Evolutionary conservation across 2,329 filamentous ascomycete genomes (phyloP).

Genomic region (Botrytis squamosa): DNA sequence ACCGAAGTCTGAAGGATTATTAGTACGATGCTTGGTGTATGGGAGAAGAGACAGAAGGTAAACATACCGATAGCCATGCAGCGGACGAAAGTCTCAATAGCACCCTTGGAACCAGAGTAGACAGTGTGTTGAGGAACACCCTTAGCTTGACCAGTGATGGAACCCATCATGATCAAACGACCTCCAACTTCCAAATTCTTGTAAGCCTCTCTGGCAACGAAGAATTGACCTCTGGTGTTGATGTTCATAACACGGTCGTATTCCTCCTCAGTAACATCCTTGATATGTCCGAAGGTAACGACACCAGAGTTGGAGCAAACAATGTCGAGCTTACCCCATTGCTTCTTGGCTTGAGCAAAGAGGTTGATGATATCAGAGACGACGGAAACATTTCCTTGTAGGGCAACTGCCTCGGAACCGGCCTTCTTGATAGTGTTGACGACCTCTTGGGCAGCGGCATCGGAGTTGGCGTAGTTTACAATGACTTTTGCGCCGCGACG

Average conservation of each 20-base stretch:
- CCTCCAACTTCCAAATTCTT: constrained; percentile 69
- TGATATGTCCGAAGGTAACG: constrained; percentile 49
- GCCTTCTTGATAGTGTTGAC: constrained; percentile 58
- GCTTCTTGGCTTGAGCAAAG: constrained; percentile 34
- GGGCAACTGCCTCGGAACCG: constrained; percentile 54
- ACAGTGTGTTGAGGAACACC: constrained; percentile 70
- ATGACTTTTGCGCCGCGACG: constrained; percentile 63
- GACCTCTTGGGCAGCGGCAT: constrained; percentile 62
- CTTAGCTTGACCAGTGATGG: constrained; percentile 67
- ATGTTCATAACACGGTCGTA: constrained; percentile 55
- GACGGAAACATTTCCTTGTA: constrained; percentile 58
- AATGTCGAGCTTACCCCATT: constrained; percentile 38
- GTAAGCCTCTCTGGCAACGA: constrained; percentile 73
- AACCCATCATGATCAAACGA: constrained; percentile 69
- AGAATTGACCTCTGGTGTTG: constrained; percentile 70
- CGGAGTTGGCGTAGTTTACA: constrained; percentile 55
- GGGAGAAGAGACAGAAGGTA: too few relatives aligned
- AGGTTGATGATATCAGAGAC: constrained; percentile 41
- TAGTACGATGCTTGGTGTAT: constrained; percentile 55
- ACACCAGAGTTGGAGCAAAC: constrained; percentile 45
- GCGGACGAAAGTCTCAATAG: constrained; percentile 74
- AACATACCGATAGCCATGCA: constrained; percentile 65
- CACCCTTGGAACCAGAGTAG: constrained; percentile 74
- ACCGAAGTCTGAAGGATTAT: constrained; percentile 56
- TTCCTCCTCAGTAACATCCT: constrained; percentile 37